Conservation (phyloP, 2,329 filamentous ascomycete genomes). For the Cladosporium phlei region DNA sequence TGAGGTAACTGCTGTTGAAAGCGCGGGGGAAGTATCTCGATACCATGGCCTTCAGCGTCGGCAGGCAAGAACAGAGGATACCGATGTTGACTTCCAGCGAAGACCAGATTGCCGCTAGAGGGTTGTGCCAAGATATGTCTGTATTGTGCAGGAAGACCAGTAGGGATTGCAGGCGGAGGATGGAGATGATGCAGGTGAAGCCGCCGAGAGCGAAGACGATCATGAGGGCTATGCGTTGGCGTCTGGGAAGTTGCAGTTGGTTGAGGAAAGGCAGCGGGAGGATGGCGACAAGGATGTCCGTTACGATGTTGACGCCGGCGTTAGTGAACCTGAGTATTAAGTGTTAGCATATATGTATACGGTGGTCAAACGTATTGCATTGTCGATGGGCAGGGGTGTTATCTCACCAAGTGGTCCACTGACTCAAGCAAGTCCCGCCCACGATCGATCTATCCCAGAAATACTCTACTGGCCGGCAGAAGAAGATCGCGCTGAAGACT, state of each 20-base stretch:
- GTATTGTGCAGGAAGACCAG: conserved; percentile 22
- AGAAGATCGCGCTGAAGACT: conserved; percentile 36
- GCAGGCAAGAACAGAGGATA: conserved; percentile 35
- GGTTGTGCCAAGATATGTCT: conserved; percentile 30
- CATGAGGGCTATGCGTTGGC: conserved; percentile 32
- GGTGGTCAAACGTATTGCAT: no score
- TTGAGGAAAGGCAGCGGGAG: conserved; percentile 33
- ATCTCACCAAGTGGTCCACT: conserved; percentile 38
- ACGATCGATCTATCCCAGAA: conserved; percentile 37
- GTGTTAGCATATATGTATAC: no score
- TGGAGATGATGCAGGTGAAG: conserved; percentile 30
- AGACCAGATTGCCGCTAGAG: conserved; percentile 33
- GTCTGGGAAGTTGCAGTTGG: conserved; percentile 31
- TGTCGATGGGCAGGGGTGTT: neutral
- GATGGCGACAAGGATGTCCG: conserved; percentile 32
- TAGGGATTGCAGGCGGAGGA: conserved; percentile 30
- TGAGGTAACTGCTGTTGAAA: conserved; percentile 18
- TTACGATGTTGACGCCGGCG: conserved; percentile 33
- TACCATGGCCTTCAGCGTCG: conserved; percentile 37
- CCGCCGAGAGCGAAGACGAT: conserved; percentile 33
- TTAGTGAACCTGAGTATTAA: conserved; percentile 31
- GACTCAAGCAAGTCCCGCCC: conserved; percentile 36
- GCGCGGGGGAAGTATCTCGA: conserved; percentile 32
- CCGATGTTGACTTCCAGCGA: conserved; percentile 33
- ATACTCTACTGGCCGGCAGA: conserved; percentile 38